Conservation (phyloP, 306 rosid genomes). For the Lithocarpus polystachyus region DNA sequence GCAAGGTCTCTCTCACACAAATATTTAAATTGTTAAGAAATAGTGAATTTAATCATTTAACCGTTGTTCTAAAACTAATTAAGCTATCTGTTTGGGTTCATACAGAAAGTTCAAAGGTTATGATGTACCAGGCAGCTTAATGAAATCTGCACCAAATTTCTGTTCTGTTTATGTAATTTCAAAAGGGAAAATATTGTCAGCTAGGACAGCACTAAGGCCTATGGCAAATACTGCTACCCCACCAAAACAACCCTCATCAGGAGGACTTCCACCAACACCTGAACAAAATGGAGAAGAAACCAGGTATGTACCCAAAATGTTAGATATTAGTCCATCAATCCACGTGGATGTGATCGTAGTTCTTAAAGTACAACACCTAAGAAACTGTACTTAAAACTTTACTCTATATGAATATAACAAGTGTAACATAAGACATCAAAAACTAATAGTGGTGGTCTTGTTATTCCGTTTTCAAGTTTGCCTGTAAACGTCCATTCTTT, state of each 20-base stretch:
- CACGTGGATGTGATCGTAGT: no score
- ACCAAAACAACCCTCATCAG: constrained; percentile 38
- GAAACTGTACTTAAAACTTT: no score
- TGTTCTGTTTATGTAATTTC: constrained; percentile 76
- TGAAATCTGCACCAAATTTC: constrained; percentile 70
- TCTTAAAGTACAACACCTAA: no score
- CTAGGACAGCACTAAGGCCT: constrained; percentile 62
- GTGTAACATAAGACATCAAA: no score
- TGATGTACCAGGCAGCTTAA: constrained; percentile 52
- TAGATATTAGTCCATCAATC: no score
- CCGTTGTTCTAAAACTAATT: background rate
- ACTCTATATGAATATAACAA: background rate
- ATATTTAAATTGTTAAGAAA: background rate
- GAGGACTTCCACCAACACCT: constrained; percentile 22
- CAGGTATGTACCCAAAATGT: constrained; percentile 42
- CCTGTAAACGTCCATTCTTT: background rate
- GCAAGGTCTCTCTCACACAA: constrained; percentile 44
- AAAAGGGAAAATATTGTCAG: constrained; percentile 68
- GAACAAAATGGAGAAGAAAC: constrained; percentile 34
- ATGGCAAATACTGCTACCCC: constrained; percentile 36
- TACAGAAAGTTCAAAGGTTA: constrained; percentile 57
- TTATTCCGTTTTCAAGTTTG: background rate
- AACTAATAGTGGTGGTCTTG: no score
- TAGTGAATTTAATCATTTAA: no score
- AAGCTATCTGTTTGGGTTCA: constrained; percentile 20